Evolutionary conservation across 2,329 filamentous ascomycete genomes (phyloP).

Genomic region (Beauveria asiatica): DNA sequence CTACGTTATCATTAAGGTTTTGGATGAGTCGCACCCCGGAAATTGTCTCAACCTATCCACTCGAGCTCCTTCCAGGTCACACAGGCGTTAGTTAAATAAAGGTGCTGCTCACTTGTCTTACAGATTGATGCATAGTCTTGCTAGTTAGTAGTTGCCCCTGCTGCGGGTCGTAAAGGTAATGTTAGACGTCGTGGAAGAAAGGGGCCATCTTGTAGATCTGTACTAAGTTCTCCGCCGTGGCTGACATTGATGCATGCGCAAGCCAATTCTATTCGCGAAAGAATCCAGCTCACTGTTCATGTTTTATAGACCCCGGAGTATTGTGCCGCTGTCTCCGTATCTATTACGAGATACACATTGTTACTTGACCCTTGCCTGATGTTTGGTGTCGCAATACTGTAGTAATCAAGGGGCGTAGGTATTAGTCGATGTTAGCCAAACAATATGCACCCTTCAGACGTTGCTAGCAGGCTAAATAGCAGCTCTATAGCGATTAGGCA

Average conservation of each 20-base stretch:
- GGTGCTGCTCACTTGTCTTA: not conserved
- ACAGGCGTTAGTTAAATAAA: too few relatives aligned
- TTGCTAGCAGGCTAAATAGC: too few relatives aligned
- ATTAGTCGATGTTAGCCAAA: not conserved
- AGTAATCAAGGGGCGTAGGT: not conserved
- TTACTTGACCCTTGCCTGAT: not conserved
- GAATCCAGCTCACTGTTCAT: not conserved
- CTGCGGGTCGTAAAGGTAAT: slow-evolving; percentile 1
- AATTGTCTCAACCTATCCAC: not conserved
- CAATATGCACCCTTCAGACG: too few relatives aligned
- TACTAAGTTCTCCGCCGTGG: not conserved
- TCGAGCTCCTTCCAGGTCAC: not conserved
- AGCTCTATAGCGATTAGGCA: not conserved
- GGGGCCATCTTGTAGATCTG: not conserved
- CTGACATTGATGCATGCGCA: not conserved
- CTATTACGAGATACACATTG: not conserved
- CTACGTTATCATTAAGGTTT: not conserved
- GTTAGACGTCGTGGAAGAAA: not conserved
- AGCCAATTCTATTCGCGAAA: not conserved
- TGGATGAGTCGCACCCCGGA: not conserved
- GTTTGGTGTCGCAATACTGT: not conserved
- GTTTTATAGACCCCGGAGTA: not conserved
- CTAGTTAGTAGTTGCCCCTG: not conserved
- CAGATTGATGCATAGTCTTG: not conserved
- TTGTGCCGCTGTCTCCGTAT: not conserved